These are phyloP conservation scores for Colletotrichum sp. DNA, from an alignment of 2,329 filamentous ascomycete genomes.

Conservation along the genomic window DNA sequence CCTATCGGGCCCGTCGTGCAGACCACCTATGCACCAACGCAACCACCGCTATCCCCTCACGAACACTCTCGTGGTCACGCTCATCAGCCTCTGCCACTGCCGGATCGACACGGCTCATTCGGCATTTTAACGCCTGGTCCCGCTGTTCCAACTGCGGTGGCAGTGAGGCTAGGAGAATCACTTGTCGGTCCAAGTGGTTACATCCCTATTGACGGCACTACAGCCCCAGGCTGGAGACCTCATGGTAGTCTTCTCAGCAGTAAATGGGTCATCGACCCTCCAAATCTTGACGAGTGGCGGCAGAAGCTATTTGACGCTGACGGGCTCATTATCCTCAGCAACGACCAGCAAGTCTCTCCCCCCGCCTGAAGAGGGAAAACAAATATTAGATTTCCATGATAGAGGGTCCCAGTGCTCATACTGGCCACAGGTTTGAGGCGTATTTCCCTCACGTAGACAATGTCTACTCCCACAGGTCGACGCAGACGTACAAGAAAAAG, in stretches of 20 bases:
- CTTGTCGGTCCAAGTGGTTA: conserved; percentile 32
- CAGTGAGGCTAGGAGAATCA: conserved; percentile 39
- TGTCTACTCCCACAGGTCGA: conserved; percentile 83
- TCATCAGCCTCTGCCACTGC: background rate
- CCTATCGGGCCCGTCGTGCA: background rate
- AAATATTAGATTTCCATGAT: background rate
- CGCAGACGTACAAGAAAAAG: conserved; percentile 80
- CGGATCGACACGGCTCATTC: conserved; percentile 46
- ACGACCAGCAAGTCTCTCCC: conserved; percentile 67
- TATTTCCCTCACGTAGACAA: conserved; percentile 88
- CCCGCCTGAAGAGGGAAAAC: background rate
- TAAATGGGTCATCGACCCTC: conserved; percentile 69
- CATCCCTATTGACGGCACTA: conserved; percentile 14
- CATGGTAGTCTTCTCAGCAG: conserved; percentile 56
- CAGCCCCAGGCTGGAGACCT: conserved; percentile 31
- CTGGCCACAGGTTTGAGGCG: conserved; percentile 68
- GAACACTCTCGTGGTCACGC: background rate
- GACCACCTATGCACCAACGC: background rate
- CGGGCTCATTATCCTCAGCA: conserved; percentile 72
- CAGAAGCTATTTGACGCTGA: conserved; percentile 78
- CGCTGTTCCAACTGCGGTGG: conserved; percentile 31
- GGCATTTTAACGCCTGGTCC: conserved; percentile 46
- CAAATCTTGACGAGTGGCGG: conserved; percentile 72
- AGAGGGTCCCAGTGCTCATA: conserved; percentile 13
- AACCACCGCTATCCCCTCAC: background rate